A percentile compares a stretch with the other conserved stretches of the same genome.
These are phyloP conservation scores for Vickermania spadyakhi DNA, from an alignment of 208 protist species.

Conservation along the genomic window DNA sequence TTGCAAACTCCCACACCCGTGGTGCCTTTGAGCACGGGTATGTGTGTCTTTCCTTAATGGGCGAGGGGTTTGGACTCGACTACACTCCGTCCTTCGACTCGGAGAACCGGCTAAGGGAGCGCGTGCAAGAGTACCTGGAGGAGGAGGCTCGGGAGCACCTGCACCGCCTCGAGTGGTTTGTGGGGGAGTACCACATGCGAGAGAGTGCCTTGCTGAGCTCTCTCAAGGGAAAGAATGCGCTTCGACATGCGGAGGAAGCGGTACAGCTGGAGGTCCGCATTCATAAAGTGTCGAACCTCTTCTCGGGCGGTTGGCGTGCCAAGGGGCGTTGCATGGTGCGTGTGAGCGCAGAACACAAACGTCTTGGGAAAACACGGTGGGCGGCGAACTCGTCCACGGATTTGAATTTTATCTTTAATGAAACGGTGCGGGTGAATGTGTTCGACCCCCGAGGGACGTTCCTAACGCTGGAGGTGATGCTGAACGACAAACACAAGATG, in stretches of 20 bases:
- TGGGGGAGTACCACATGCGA: constrained; percentile 44
- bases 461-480: constrained; percentile 35
- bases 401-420: constrained; percentile 29
- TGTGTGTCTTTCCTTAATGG: constrained; percentile 51
- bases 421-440: constrained; percentile 31
- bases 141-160: constrained; percentile 29
- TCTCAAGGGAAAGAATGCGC: background rate
- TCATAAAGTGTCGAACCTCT: constrained; percentile 35
- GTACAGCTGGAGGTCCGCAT: constrained; percentile 32
- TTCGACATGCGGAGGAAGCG: background rate
- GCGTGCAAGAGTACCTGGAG: constrained; percentile 41
- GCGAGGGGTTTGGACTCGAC: constrained; percentile 65
- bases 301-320: constrained; percentile 20
- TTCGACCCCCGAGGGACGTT: constrained; percentile 26
- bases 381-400: constrained; percentile 18
- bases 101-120: constrained; percentile 63
- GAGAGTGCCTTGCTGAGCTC: constrained; percentile 24
- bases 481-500: constrained; percentile 23
- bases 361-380: constrained; percentile 19
- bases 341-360: constrained; percentile 21
- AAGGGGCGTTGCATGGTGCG: constrained; percentile 46
- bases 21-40: constrained; percentile 36
- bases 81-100: constrained; percentile 53
- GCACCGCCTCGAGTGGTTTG: constrained; percentile 73
- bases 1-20: constrained; percentile 28